Evolutionary conservation across 345 rosid genomes (phyloP), one percentile per base, ranked within the genome.

Genomic region (Ricinus communis): DNA sequence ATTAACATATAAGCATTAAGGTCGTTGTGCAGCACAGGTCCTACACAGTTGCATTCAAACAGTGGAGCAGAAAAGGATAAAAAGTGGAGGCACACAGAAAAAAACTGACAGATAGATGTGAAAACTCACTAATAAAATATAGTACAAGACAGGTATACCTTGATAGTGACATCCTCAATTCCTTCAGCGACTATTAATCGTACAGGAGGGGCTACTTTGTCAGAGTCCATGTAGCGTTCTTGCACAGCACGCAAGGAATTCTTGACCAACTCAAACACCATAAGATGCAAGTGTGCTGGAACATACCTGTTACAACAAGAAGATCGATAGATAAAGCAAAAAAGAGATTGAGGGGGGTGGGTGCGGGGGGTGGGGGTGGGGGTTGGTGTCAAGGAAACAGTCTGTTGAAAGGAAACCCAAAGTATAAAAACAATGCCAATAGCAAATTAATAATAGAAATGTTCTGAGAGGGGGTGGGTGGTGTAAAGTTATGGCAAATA

Each of bases 181-280:
- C 98, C 98, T 65, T 91, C 96, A 67, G 99, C 96, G 74, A 95
- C 97, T 61, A 95, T 82, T 36, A 95, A 88, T 40, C 94, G 87
- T 70, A 93, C 46, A 16, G 93, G 90, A 65, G 93, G 97, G 52
- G 91, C 84, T 72, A 85, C 86, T 85, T 81, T 87, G 69, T 95
- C 98, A 0, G 88, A 89, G 78, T 92, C 94, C 89, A 89, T 71
- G 66, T 30, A 85, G 69, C 85, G 78, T 80, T 95, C 98, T 83
- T 95, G 97, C 57, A 95, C 97, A 74, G 98, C 97, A 57, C 96
- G 96, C 63, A 96, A 79, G 24, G 96, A 90, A 84, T 95, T 95
- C 88, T 92, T 93, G 60, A 95, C 98, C 85, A 95, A 76, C 87
- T 95, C 99, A 67, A 86, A 92, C 53, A 90, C 89, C 98, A 96